phyloP scores from a whole-genome alignment of 1,284 basidiomycete genomes.

The Fomitopsis pinicola region DNA sequence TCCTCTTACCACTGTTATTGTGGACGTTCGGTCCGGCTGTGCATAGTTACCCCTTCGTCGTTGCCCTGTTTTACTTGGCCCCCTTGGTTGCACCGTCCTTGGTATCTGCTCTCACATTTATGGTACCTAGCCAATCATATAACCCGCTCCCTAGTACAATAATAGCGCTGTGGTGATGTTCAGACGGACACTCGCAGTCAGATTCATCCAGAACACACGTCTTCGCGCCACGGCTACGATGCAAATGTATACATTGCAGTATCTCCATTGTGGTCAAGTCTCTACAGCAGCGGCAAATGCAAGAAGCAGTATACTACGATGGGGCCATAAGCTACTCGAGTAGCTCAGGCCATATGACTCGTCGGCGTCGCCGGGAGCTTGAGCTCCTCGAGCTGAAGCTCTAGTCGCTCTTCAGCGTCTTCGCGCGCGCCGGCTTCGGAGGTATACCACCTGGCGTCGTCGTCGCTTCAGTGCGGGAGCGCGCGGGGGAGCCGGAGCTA shows the following conservation, averaged over 20 bases:
- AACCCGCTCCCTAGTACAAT: slow-evolving; percentile 7
- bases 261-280: too few species aligned
- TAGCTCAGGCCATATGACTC: background rate
- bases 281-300: background rate
- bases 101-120: slow-evolving; percentile 6
- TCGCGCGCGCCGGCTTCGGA: background rate
- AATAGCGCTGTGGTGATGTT: slow-evolving; percentile 2
- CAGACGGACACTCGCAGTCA: background rate
- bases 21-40: slow-evolving; percentile 3
- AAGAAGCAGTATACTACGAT: background rate
- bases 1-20: background rate
- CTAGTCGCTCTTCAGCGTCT: slow-evolving; percentile 3
- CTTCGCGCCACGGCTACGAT: background rate
- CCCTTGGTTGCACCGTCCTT: background rate
- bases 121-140: slow-evolving; percentile 6
- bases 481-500: slow-evolving; percentile 13
- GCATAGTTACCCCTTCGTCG: slow-evolving; percentile 2
- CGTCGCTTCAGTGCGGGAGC: slow-evolving; percentile 2
- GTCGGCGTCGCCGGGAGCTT: background rate
- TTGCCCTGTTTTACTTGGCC: background rate
- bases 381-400: background rate
- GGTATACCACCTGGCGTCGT: slow-evolving; percentile 2
- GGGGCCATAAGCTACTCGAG: too few species aligned
- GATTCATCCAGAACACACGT: background rate
- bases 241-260: background rate